Base-by-base conservation (phyloP, 2,329 filamentous ascomycete species). In the Nemania sp. region DNA sequence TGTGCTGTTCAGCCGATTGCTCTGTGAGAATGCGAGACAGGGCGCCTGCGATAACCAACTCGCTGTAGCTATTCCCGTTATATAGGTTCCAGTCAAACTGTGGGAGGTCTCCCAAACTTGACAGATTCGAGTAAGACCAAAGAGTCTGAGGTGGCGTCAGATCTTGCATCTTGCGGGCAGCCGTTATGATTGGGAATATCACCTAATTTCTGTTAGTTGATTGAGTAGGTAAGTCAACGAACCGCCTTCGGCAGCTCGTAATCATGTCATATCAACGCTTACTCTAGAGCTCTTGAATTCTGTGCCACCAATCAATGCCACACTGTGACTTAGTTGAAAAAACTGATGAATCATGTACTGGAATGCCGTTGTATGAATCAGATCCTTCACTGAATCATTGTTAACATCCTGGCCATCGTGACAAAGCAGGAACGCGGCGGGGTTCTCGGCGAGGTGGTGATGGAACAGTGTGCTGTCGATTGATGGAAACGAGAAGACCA, bases 341-440 rank as follows among this genome's bases (percentile, higher is more conserved):
- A 59, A 57, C 17, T 54, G 39, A 22, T 61, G 52, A 5, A 61
- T 54, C 54, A 61, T 60, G 22, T 57, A 58, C 3, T 52, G 46
- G 23, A 47, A 60, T 5, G 17, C 30, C 19, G 46, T 39, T 22
- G 42, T 15, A n/a, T 30, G 15, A 17, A 17, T 15, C 2, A 40
- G 14, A n/a, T 9, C 5, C 12, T 41, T 5, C 14, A 19, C 17
- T 9, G 43, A 24, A 4, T n/a, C 6, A 0, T 4, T 22, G 23
- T n/a, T n/a, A n/a, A n/a, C n/a, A n/a, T n/a, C n/a, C n/a, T 43
- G 34, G n/a, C 85, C 86, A 66, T 90, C 84, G 60, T 89, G 85
- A 47, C 80, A 82, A 74, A 91, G 80, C 47, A 90, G 71, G 61
- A 91, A 89, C 64, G 88, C 85, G 3, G 84, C 73, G 0, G 82